Evolutionary conservation across 768 basidiomycete genomes (phyloP), one percentile per base, ranked within the genome.

Genomic region (Leccinum sublutescens): DNA sequence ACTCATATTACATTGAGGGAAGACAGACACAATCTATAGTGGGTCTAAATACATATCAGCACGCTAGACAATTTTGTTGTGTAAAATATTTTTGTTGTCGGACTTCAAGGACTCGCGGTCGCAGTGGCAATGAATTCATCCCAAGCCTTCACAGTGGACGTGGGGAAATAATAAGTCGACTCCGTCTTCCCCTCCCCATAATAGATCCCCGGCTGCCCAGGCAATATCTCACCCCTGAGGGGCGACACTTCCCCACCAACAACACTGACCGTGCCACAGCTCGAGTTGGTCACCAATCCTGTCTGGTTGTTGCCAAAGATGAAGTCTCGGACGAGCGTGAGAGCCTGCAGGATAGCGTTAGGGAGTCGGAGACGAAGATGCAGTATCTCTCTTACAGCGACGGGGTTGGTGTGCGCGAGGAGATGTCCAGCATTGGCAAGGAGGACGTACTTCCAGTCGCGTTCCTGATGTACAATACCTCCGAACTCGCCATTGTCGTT

Each of bases 381-480:
- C 5, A 60, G 48, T 4, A 15, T 25, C 25, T 9, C 0, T 79
- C 68, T 78, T 77, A 88, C 87, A 5, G 75, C 71, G 36, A 58
- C 55, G 1, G 80, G 80, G 33, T 74, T 70, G 40, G 36, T 64
- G 38, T 72, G 54, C 0, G 70, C 69, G 2, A 78, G 64, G 23
- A 78, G 72, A 55, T 78, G 78, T 15, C 79, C 79, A 0, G 78
- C 75, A 48, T 66, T 69, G 23, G 66, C 67, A 36, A 77, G 66
- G 25, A 81, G 66, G 14, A 75, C 71, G 45, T 79, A 81, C n/a
- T 69, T 78, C 70, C 80, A 86, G 33, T 81, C 81, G 36, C 89
- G 81, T 71, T 90, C 89, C 68, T 89, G 87, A 65, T 88, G 87
- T 17, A 89, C 80, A 29, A 88, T 84, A 0, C 88, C 88, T 0